Evolutionary conservation across 805 yeast genomes (phyloP), one percentile per base, ranked within the genome.

Genomic region (Grigorovia yakushimaensis): DNA sequence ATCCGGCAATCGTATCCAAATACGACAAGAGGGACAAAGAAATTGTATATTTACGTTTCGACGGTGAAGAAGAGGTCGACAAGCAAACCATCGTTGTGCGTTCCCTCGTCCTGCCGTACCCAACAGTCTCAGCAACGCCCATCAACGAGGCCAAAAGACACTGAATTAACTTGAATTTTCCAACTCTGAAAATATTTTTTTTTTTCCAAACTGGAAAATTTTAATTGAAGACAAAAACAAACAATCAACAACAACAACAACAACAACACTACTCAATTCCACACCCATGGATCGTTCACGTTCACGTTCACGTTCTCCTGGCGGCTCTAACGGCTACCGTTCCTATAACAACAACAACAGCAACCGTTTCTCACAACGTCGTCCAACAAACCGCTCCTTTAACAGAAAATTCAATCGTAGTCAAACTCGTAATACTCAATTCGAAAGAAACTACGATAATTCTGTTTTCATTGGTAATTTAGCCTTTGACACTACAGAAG

Each of bases 21-120:
- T 73, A 77, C 42, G 80, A 78, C 51, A 61, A 85, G 53, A 89
- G 83, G 52, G 88, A 89, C 0, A 76, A 74, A 11, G 35, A 27
- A 30, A n/a, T 35, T 30, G 91, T 95, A 52, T 69, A 88, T 53
- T 71, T 93, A 47, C 78, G 79, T 58, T 93, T 93, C 59, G 98
- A 91, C 54, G 98, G 98, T 9, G 99, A 93, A 62, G 98, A 93
- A 61, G 98, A 93, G 58, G 95, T 81, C 0, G 89, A 86, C 42
- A 93, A 91, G 62, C 96, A 91, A 61, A 93, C 97, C 0, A 95
- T 88, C 57, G 97, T 93, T 4, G 86, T 81, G 46, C 73, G 97
- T 55, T 70, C 88, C 47, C 72, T 85, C 47, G 98, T 93, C 3
- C 70, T 93, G 42, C 89, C 93, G 9, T 81, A 72, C 54, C 91